phyloP scores from a whole-genome alignment of 2,329 filamentous ascomycete genomes.

The Aspergillus bombycis region DNA sequence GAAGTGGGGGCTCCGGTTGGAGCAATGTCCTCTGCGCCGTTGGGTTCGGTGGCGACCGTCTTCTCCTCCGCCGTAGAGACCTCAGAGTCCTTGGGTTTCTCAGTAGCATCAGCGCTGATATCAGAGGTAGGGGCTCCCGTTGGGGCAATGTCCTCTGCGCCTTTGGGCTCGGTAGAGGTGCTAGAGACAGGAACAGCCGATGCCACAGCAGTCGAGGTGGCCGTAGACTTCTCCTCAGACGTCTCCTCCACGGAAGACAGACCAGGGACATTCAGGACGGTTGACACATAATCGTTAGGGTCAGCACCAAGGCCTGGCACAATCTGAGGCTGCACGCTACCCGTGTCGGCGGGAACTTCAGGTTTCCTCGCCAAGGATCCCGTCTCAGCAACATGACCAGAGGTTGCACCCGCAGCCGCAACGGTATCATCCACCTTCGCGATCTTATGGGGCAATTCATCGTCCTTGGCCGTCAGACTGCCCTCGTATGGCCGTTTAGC shows the following conservation, averaged over 20 bases:
- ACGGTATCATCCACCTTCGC: conserved; percentile 34
- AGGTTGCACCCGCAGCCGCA: conserved; percentile 6
- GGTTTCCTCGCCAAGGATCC: conserved; percentile 5
- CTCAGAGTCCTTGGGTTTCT: conserved; percentile 16
- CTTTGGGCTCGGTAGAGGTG: conserved; percentile 1
- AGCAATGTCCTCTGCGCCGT: conserved; percentile 11
- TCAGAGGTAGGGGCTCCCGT: conserved; percentile 15
- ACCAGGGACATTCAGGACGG: conserved; percentile 18
- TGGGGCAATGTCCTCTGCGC: conserved; percentile 10
- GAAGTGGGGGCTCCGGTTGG: conserved; percentile 16
- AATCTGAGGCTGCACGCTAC: conserved; percentile 22
- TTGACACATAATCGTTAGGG: conserved; percentile 16
- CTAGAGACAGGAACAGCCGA: background rate
- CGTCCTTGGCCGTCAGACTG: conserved; percentile 33
- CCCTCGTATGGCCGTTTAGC: conserved; percentile 42
- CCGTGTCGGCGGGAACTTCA: conserved; percentile 8
- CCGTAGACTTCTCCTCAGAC: conserved; percentile 14
- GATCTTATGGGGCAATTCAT: conserved; percentile 40
- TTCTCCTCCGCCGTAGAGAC: conserved; percentile 14
- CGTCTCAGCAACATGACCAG: conserved; percentile 8
- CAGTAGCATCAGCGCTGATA: conserved; percentile 18
- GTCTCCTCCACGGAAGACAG: conserved; percentile 15
- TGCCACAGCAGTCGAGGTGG: background rate
- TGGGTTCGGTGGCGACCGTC: background rate
- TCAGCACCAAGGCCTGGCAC: conserved; percentile 26